Percentiles rank a stretch among this genome's conserved stretches.
Conservation (phyloP, 805 yeast species). For the Jamesozyma hellenica region DNA sequence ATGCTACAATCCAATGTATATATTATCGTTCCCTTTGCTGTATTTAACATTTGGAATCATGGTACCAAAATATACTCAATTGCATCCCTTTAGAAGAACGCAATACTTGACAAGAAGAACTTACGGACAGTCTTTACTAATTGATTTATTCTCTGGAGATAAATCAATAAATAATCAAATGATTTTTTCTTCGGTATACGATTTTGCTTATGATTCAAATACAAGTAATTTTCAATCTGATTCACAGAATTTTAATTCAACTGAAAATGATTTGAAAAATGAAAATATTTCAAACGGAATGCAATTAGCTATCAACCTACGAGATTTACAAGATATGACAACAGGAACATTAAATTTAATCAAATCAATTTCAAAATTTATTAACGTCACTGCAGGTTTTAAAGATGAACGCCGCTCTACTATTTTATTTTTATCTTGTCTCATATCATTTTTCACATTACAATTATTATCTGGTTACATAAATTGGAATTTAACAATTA, state of each 20-base stretch:
- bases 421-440: constrained; percentile 39
- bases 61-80: constrained; percentile 56
- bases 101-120: constrained; percentile 35
- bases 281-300: constrained; percentile 20
- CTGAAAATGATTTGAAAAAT: neutral
- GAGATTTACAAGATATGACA: constrained; percentile 62
- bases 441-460: constrained; percentile 31
- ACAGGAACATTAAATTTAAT: constrained; percentile 41
- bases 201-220: neutral
- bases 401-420: constrained; percentile 61
- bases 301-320: constrained; percentile 47
- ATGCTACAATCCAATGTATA: constrained; percentile 61
- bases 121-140: constrained; percentile 45
- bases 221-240: neutral
- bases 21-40: constrained; percentile 54
- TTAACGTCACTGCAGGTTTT: constrained; percentile 59
- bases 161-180: constrained; percentile 1
- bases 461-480: constrained; percentile 40
- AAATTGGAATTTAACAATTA: constrained; percentile 56
- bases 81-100: constrained; percentile 52
- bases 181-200: neutral
- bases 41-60: constrained; percentile 47
- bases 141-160: constrained; percentile 24
- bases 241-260: neutral
- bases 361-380: constrained; percentile 43